A percentile compares a stretch with the other conserved stretches of the same genome.
phyloP scores from a whole-genome alignment of 2,329 filamentous ascomycete genomes.

The Fusarium coffeatum region DNA sequence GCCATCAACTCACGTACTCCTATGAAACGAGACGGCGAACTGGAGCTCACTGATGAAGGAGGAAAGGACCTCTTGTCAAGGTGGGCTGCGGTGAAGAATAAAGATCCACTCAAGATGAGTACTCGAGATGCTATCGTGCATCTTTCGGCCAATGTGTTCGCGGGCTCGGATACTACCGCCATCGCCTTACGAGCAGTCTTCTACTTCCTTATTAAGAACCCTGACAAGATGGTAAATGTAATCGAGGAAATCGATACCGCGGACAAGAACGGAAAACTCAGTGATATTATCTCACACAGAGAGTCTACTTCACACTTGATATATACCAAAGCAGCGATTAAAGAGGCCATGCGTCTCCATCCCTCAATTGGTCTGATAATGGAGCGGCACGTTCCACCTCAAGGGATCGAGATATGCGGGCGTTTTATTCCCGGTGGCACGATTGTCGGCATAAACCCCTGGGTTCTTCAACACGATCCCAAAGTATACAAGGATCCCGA shows the following conservation, averaged over 20 bases:
- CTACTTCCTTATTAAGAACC: background rate
- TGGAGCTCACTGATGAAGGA: background rate
- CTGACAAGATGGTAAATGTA: background rate
- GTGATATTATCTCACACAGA: background rate
- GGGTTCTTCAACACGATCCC: background rate
- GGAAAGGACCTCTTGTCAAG: background rate
- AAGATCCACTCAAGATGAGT: background rate
- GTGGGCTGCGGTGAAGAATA: background rate
- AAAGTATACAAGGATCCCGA: background rate
- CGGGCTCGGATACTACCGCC: background rate
- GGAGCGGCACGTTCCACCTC: background rate
- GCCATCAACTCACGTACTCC: background rate
- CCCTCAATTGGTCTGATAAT: constrained; percentile 27
- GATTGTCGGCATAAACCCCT: background rate
- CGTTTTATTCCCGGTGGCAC: background rate
- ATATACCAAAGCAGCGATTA: constrained; percentile 34
- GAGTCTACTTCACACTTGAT: background rate
- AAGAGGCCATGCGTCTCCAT: constrained; percentile 38
- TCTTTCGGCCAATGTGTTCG: background rate
- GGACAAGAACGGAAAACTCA: background rate
- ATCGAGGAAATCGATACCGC: background rate
- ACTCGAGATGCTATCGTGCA: background rate
- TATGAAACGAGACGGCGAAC: background rate
- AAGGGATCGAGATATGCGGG: background rate
- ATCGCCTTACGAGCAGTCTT: background rate